A percentile compares a stretch with the other conserved stretches of the same genome.
Evolutionary conservation across 176 grass and related monocot genomes (phyloP).

Genomic region (Puccinellia tenuiflora): DNA sequence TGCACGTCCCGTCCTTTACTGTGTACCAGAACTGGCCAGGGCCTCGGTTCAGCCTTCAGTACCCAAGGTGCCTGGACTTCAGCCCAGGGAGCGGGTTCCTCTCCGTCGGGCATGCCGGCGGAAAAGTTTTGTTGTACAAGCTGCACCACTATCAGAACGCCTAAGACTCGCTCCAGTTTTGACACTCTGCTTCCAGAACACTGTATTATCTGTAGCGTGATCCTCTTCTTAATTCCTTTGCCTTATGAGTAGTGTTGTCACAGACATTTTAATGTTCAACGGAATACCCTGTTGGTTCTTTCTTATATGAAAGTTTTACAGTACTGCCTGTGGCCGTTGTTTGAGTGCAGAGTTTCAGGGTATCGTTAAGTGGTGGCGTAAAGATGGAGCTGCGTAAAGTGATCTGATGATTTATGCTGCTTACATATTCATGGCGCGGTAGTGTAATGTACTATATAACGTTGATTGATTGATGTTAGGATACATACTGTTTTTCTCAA

Average conservation of each 20-base stretch:
- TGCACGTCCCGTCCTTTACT: constrained; percentile 68
- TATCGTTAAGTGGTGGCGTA: neutral
- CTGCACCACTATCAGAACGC: constrained; percentile 78
- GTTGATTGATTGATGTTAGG: no score
- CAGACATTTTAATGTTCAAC: neutral
- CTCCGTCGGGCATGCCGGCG: constrained; percentile 60
- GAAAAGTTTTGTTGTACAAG: constrained; percentile 83
- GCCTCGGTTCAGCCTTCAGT: constrained; percentile 47
- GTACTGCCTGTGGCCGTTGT: neutral
- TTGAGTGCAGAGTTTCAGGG: neutral
- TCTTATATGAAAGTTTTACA: neutral
- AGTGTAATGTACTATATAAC: neutral
- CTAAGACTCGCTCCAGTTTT: constrained; percentile 30
- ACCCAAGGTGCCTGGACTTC: constrained; percentile 73
- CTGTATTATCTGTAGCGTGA: neutral
- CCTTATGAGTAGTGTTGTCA: neutral
- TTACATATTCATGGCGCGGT: neutral
- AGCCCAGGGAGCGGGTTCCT: constrained; percentile 71
- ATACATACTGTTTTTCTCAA: neutral
- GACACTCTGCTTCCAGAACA: neutral
- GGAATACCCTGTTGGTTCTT: neutral
- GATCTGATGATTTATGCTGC: neutral
- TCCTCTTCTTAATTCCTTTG: neutral
- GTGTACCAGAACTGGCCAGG: constrained; percentile 87
- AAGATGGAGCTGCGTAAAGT: neutral